Base-by-base conservation (phyloP, 2,329 filamentous ascomycete species). In the Alternaria brassicae region DNA sequence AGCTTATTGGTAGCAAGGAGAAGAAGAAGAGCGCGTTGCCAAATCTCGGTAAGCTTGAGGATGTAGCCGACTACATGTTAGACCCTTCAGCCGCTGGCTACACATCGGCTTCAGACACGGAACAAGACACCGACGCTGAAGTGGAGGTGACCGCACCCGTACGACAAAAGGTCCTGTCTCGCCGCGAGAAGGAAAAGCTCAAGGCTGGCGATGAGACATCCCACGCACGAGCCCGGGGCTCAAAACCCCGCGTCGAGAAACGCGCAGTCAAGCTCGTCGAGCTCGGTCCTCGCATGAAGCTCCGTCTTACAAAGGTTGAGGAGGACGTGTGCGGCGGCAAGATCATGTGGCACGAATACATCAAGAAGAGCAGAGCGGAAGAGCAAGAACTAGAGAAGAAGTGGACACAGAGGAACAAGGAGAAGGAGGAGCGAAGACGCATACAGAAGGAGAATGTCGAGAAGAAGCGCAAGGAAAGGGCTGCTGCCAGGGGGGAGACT, bases 311-410 rank as follows among this genome's bases (percentile, higher is more conserved):
- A 55, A 99, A 99, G 81, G 93, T 99, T 4, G 95, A 99, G 75
- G 95, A 99, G 70, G 95, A 94, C 1, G 80, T 98, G 6, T 97
- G 93, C 71, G 85, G 86, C 25, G 95, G 95, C 49, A 95, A 92
- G 76, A 86, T 97, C 56, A 91, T 99, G 91, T 99, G 95, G 95
- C 95, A 99, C 78, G 93, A 97, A 75, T 96, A 92, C 74, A 88
- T 98, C 53, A 87, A 89, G 75, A 99, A 99, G 84, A 88, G 87
- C 6, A 88, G 88, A 68, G 85, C 87, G 17, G 93, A 99, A 77
- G 81, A 92, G 56, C 86, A 89, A 73, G 87, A 90, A 64, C 80
- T 97, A 69, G 93, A 98, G 68, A 87, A 89, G 81, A 86, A 87
- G 67, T 98, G 95, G 91, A 89, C 93, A 67, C 81, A 90, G 79